Base-by-base conservation (phyloP, 2,329 filamentous ascomycete species). In the Colletotrichum limetticola region DNA sequence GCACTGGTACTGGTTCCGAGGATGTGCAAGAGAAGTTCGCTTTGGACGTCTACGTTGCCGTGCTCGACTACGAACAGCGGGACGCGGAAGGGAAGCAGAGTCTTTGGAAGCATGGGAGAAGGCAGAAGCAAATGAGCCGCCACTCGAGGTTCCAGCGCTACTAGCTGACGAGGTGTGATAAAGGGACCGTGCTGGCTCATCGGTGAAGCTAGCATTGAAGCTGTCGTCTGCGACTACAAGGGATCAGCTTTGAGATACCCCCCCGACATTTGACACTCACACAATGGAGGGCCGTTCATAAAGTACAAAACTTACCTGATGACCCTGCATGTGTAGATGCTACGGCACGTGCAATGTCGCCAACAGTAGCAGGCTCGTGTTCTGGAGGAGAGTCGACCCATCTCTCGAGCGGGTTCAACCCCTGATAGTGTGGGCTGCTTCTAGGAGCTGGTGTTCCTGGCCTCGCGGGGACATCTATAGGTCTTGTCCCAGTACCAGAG, bases 1-100 rank as follows among this genome's bases (percentile, higher is more conserved):
- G 68, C 85, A 86, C 60, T 86, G 85, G 24, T 68, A 71, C 22
- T 71, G 68, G 37, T 71, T 71, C 4, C 57, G 64, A 16, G 68
- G 57, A n/a, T 35, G 35, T 16, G 62, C 68, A 6, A 64, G 24
- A 16, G 72, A 62, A 6, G 65, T 65, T 8, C 74, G 66, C 62
- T 58, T 70, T 28, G 66, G 53, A 16, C 61, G 60, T 42, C 35
- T 60, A 11, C 60, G 56, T 32, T 66, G 56, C n/a, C 59, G 60
- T 5, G 32, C 57, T 4, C 65, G 55, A 30, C 60, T 80, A 19
- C 77, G 56, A 77, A 64, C 72, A 6, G 28, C 9, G 1, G 64
- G 68, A 12, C 57, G 57, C 12, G 64, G 68, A 1, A 63, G 2
- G 1, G 42, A 12, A 4, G 37, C 55, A 11, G 65, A 60, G 30